Percentiles rank a stretch among this genome's conserved stretches.
Conservation (phyloP, 352 stramenopile genomes). For the Pythium myriotylum region DNA sequence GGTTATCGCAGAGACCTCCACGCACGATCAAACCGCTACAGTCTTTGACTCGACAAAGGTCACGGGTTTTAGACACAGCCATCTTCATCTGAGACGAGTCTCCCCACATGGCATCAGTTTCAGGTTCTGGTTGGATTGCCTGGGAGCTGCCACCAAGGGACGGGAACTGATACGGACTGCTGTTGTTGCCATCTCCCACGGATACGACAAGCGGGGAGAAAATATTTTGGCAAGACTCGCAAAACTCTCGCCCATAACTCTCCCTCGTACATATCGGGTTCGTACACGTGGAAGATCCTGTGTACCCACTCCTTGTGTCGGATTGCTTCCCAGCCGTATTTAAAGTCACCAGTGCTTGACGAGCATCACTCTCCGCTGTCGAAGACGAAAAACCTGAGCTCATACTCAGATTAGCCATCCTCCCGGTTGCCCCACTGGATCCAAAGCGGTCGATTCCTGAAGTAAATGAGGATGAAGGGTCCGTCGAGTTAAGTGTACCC, state of each 20-base stretch:
- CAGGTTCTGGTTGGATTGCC: constrained; percentile 22
- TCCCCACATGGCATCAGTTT: constrained; percentile 30
- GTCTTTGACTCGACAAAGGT: constrained; percentile 45
- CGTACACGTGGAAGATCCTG: constrained; percentile 36
- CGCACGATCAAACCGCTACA: constrained; percentile 32
- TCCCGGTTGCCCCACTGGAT: constrained; percentile 15
- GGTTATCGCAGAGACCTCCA: constrained; percentile 47
- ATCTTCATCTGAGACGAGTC: constrained; percentile 21
- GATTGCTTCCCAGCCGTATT: constrained; percentile 12
- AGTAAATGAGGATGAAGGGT: constrained; percentile 9
- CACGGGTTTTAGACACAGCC: constrained; percentile 6
- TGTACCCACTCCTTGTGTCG: constrained; percentile 10
- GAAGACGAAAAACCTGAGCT: constrained; percentile 7
- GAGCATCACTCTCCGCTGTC: constrained; percentile 20
- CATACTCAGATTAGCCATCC: constrained; percentile 28
- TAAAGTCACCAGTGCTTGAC: constrained; percentile 24
- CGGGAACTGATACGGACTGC: constrained; percentile 29
- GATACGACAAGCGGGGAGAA: constrained; percentile 57
- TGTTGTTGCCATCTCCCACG: constrained; percentile 31
- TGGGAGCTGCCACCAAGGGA: constrained; percentile 13
- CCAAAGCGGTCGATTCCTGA: constrained; percentile 14
- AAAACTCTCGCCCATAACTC: constrained; percentile 60
- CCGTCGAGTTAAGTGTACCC: neutral
- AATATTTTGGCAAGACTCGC: constrained; percentile 59
- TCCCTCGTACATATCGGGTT: constrained; percentile 64